Evolutionary conservation across 805 yeast species (phyloP), one percentile per base, ranked within the genome.

Genomic region (Ogataea parapolymorpha): DNA sequence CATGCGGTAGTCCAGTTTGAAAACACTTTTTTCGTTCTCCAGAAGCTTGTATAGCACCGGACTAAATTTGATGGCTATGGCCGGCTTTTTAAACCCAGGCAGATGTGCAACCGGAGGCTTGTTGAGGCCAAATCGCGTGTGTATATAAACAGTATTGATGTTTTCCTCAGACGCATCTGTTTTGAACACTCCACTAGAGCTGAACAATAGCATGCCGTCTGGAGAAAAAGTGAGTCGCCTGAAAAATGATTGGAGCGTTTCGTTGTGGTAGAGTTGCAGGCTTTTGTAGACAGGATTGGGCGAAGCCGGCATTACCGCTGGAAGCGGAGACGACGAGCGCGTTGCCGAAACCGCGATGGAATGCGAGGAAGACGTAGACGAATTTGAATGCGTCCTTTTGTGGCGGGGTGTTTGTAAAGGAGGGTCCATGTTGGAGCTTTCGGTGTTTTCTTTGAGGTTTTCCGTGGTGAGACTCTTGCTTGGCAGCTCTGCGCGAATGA

Each of bases 181-280:
- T 54, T 74, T 74, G 62, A 75, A 66, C 47, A 79, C 64, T 42
- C 96, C 95, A 39, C 95, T 68, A 29, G 93, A 95, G 0, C 95
- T 77, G 22, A 91, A 64, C 24, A 93, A 65, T 27, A 93, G 60
- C 41, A 73, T 70, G 0, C 99, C 99, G 62, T 95, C 97, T 0
- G 96, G 95, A 0, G 96, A 84, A 56, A 91, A 88, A 1, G 82
- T 64, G 41, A 91, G 70, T 45, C 98, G 67, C 46, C 99, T 71
- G 68, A 93, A 93, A 57, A 93, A 93, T 1, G 96, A 85, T 41
- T 88, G 88, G 25, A 91, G 71, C 0, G 95, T 80, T 55, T 91
- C 99, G 46, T 89, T 80, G 56, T 89, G 93, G 54, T 85, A 88
- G 5, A 87, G 58, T 55, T 67, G 67, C 4, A 71, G 61, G n/a